Evolutionary conservation across 768 basidiomycete genomes (phyloP), one percentile per base, ranked within the genome.

Genomic region (Roridomyces roridus): DNA sequence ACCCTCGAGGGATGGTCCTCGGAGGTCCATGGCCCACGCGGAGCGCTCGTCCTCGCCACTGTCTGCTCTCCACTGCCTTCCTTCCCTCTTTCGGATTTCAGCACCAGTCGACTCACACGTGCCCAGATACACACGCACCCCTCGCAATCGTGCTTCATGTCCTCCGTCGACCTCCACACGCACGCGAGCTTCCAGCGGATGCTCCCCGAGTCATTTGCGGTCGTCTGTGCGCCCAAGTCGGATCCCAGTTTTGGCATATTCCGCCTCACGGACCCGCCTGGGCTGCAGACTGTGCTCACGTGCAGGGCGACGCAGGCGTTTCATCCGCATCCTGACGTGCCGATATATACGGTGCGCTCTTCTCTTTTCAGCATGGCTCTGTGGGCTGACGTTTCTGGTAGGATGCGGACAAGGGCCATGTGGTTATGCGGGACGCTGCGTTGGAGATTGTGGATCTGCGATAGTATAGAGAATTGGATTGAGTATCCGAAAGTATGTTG

Each of bases 141-240:
- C 1, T 89, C 92, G 5, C 94, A 95, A 63, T 88, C 89, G 51
- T 94, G 93, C 71, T 97, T 97, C 76, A 94, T 96, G 91, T 95
- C 94, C 6, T 96, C 94, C 8, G 88, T 96, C 17, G 94, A 96
- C 70, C 72, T 97, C 20, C 94, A 97, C 65, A 96, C 94, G 3
- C 94, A 96, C 70, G 87, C 91, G 1, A 88, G 84, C 8, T 97
- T 95, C 74, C 94, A 96, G 65, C 72, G 84, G 31, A 94, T 94
- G 88, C 81, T 97, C 4, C 91, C 90, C 0, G 94, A 97, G 68
- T 94, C 92, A 0, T 92, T 96, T 68, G 94, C 94, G 0, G 91
- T 96, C 35, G 94, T 97, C 15, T 95, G 92, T 66, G 92, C 94
- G 4, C 94, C 94, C 0, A 84, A 82, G 43, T 87, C 85, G 1